Evolutionary conservation across 352 stramenopile genomes (phyloP).

Genomic region (Pythium chondricola): DNA sequence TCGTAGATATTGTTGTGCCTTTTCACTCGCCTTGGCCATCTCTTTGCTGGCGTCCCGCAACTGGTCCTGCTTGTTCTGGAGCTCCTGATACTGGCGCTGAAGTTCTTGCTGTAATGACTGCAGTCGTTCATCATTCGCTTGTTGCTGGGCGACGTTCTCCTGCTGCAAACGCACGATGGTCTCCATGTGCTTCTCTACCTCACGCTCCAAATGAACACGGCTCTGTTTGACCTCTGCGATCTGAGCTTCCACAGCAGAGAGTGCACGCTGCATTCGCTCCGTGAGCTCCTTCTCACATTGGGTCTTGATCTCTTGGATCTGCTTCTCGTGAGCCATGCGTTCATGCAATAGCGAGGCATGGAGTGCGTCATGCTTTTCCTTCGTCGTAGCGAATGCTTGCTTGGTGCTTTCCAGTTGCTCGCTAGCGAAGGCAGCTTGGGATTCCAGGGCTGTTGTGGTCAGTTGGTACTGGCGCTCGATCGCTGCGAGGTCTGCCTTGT

Average conservation of each 20-base stretch:
- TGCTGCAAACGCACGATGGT: slow-evolving; percentile 47
- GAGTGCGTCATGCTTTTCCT: slow-evolving; percentile 38
- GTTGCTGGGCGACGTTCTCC: slow-evolving; percentile 47
- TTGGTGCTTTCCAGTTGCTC: slow-evolving; percentile 35
- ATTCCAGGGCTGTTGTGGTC: slow-evolving; percentile 28
- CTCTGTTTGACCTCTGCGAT: slow-evolving; percentile 60
- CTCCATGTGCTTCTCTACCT: slow-evolving; percentile 58
- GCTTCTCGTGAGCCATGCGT: slow-evolving; percentile 51
- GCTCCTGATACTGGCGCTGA: slow-evolving; percentile 31
- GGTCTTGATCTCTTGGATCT: slow-evolving; percentile 38
- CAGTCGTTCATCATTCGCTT: slow-evolving; percentile 31
- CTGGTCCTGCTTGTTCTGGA: slow-evolving; percentile 37
- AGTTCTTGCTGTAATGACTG: slow-evolving; percentile 25
- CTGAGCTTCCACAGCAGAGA: slow-evolving; percentile 51
- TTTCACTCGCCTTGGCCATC: slow-evolving; percentile 34
- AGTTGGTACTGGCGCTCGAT: slow-evolving; percentile 38
- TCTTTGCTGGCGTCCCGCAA: slow-evolving; percentile 27
- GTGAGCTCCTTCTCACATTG: slow-evolving; percentile 48
- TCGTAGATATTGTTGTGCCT: slow-evolving; percentile 28
- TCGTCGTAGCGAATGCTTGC: slow-evolving; percentile 19
- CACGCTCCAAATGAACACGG: slow-evolving; percentile 45
- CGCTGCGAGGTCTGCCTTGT: slow-evolving; percentile 30
- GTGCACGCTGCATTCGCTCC: slow-evolving; percentile 46
- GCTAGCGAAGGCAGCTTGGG: slow-evolving; percentile 33
- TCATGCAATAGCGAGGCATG: slow-evolving; percentile 42